These are phyloP conservation scores for Aspergillus persii DNA, from an alignment of 2,329 filamentous ascomycete genomes.

Conservation along the genomic window DNA sequence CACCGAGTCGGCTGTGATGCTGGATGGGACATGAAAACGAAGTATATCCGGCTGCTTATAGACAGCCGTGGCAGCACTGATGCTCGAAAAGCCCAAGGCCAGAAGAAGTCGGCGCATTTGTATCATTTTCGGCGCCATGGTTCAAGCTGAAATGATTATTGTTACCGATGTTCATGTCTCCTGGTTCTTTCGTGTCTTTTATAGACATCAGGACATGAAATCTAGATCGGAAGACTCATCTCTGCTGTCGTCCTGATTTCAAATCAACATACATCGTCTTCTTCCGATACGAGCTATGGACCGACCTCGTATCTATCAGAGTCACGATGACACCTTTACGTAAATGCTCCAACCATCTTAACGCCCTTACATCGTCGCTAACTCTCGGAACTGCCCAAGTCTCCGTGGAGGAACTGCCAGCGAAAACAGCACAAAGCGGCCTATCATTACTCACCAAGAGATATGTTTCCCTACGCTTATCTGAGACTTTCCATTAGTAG, in stretches of 20 bases:
- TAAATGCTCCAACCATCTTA: neutral
- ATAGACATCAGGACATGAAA: neutral
- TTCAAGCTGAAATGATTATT: neutral
- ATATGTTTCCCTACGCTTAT: neutral
- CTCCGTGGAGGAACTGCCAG: too few species aligned
- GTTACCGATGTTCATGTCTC: neutral
- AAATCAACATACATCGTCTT: neutral
- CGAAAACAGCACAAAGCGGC: neutral
- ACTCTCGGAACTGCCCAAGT: neutral
- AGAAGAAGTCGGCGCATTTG: neutral
- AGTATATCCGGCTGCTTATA: conserved; percentile 8
- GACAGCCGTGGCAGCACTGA: neutral
- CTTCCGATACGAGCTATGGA: neutral
- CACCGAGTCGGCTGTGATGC: conserved; percentile 40
- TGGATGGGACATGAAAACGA: conserved; percentile 32
- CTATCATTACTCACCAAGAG: neutral
- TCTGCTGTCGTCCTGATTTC: neutral
- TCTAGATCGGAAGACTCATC: neutral
- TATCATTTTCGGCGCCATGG: neutral
- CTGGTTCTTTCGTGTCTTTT: neutral
- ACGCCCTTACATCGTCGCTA: too few species aligned
- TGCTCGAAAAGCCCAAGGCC: conserved; percentile 3
- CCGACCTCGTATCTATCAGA: neutral
- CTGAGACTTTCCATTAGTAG: neutral
- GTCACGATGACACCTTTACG: neutral